phyloP scores from a whole-genome alignment of 192 early-diverging fungal genomes.

The Entomortierella parvispora region DNA sequence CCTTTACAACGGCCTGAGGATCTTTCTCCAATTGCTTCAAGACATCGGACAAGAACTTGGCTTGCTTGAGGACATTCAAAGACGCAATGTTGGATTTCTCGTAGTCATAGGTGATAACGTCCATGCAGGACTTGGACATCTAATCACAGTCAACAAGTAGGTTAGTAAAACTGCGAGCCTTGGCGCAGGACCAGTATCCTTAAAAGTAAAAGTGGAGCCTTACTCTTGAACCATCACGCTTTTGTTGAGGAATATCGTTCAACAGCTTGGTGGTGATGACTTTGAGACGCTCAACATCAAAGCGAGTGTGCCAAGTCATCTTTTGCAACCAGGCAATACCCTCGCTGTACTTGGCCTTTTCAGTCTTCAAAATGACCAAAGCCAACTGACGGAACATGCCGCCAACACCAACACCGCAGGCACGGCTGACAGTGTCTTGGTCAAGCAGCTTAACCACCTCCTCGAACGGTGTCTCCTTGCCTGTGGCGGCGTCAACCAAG shows the following conservation, averaged over 20 bases:
- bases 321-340: constrained; percentile 63
- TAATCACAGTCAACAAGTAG: constrained; percentile 5
- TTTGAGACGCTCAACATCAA: constrained; percentile 64
- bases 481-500: constrained; percentile 50
- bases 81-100: constrained; percentile 59
- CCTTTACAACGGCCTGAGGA: constrained; percentile 55
- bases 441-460: constrained; percentile 62
- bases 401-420: constrained; percentile 51
- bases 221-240: constrained; percentile 66
- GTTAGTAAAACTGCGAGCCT: background rate
- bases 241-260: constrained; percentile 65
- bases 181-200: background rate
- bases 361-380: constrained; percentile 43
- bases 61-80: constrained; percentile 57
- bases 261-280: constrained; percentile 61
- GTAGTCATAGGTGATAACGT: constrained; percentile 54
- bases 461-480: constrained; percentile 55
- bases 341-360: constrained; percentile 60
- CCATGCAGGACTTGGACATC: constrained; percentile 58
- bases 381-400: constrained; percentile 51
- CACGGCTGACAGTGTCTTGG: constrained; percentile 63
- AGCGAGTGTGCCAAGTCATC: constrained; percentile 65
- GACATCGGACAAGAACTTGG: constrained; percentile 58
- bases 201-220: background rate
- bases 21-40: constrained; percentile 55